Evolutionary conservation across 108 stramenopile species (phyloP).

Genomic region (Cyclotella distinguenda): DNA sequence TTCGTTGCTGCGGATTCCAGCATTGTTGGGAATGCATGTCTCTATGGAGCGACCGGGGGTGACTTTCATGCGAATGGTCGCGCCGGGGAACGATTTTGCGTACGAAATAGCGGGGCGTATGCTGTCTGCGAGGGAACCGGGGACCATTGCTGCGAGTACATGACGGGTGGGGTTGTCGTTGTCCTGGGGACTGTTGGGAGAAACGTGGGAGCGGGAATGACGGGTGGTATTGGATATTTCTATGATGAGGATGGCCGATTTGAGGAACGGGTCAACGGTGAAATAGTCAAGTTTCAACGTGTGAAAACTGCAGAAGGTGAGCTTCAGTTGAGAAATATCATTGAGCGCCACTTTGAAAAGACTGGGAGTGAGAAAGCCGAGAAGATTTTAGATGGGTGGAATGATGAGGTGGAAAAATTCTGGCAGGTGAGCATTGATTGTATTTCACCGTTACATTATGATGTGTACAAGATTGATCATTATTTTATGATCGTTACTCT

Average conservation of each 20-base stretch:
- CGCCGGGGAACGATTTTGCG: slow-evolving; percentile 95
- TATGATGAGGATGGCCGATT: slow-evolving; percentile 84
- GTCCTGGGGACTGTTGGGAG: slow-evolving; percentile 90
- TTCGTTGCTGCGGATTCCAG: slow-evolving; percentile 90
- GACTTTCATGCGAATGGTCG: slow-evolving; percentile 94
- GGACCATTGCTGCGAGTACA: slow-evolving; percentile 97
- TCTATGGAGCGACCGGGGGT: slow-evolving; percentile 96
- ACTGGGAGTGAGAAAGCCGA: slow-evolving; percentile 89
- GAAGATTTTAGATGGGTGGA: slow-evolving; percentile 87
- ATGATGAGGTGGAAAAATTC: slow-evolving; percentile 76
- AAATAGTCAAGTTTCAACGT: slow-evolving; percentile 87
- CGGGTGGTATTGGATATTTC: slow-evolving; percentile 92
- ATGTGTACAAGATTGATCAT: no score
- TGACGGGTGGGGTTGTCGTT: slow-evolving; percentile 95
- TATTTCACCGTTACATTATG: no score
- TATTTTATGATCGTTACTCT: neutral
- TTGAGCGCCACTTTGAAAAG: slow-evolving; percentile 88
- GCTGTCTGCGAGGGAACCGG: slow-evolving; percentile 97
- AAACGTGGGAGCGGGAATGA: slow-evolving; percentile 97
- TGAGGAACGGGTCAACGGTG: slow-evolving; percentile 83
- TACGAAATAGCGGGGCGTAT: slow-evolving; percentile 93
- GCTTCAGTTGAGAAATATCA: slow-evolving; percentile 72
- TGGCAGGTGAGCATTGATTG: slow-evolving; percentile 61
- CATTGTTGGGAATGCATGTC: slow-evolving; percentile 94
- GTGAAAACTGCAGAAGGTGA: slow-evolving; percentile 71